Evolutionary conservation across 164 flowering plant species (phyloP).

Genomic region (Protea cynaroides): DNA sequence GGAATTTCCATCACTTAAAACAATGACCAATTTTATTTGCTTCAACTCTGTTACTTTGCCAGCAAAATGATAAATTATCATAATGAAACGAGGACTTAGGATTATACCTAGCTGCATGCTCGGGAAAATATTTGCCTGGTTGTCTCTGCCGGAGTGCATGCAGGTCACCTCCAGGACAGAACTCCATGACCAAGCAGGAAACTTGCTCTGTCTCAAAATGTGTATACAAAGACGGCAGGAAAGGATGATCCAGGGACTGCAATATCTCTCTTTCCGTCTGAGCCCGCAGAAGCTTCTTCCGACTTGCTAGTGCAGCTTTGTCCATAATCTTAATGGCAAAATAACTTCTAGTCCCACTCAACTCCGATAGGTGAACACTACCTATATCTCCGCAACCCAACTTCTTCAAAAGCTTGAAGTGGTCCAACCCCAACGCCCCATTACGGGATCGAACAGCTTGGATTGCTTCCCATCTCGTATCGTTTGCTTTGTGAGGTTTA

Average conservation of each 20-base stretch:
- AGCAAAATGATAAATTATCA: neutral
- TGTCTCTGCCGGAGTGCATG: constrained; percentile 82
- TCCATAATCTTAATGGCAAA: constrained; percentile 92
- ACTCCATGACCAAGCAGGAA: constrained; percentile 87
- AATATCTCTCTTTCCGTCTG: constrained; percentile 88
- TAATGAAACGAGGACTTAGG: neutral
- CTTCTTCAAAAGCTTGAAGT: constrained; percentile 55
- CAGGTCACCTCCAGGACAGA: constrained; percentile 87
- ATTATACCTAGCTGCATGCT: constrained; percentile 76
- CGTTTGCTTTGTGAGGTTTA: constrained; percentile 85
- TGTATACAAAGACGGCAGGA: constrained; percentile 71
- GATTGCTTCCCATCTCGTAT: constrained; percentile 76
- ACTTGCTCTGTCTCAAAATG: constrained; percentile 81
- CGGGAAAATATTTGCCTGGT: constrained; percentile 74
- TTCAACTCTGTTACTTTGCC: neutral
- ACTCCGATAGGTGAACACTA: constrained; percentile 64
- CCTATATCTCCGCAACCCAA: constrained; percentile 91
- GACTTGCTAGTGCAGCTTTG: constrained; percentile 49
- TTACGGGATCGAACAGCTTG: constrained; percentile 47
- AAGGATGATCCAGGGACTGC: constrained; percentile 86
- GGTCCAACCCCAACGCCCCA: constrained; percentile 50
- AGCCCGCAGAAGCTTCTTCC: constrained; percentile 82
- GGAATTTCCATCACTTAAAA: neutral
- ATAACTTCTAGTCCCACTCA: constrained; percentile 47
- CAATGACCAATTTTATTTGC: neutral